Conservation (phyloP, 2,329 filamentous ascomycete genomes). For the Amylocarpus encephaloides region DNA sequence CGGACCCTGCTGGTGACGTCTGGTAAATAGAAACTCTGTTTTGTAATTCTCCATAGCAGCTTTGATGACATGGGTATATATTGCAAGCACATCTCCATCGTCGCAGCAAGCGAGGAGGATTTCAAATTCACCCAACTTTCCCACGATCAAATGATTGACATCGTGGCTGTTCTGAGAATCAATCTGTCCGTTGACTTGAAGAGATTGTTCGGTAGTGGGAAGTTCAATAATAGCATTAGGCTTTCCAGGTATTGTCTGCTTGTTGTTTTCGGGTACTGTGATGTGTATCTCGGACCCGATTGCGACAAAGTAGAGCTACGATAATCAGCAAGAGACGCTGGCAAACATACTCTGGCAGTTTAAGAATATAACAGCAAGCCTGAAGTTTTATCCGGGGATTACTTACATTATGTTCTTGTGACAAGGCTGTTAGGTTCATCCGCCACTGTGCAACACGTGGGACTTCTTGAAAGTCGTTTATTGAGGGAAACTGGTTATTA, state of each 20-base stretch:
- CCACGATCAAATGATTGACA: constrained; percentile 63
- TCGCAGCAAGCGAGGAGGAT: constrained; percentile 63
- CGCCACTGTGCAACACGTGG: constrained; percentile 32
- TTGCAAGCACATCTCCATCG: constrained; percentile 68
- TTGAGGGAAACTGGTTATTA: constrained; percentile 1
- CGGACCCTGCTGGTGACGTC: background rate
- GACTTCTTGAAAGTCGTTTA: background rate
- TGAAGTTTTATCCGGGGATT: background rate
- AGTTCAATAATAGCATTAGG: constrained; percentile 47
- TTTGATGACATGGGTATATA: constrained; percentile 44
- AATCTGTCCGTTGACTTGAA: constrained; percentile 47
- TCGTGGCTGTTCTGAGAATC: constrained; percentile 47
- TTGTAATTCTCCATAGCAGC: constrained; percentile 6
- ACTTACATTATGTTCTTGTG: constrained; percentile 49
- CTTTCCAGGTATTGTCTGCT: constrained; percentile 41
- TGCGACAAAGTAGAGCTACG: constrained; percentile 54
- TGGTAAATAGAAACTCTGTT: background rate
- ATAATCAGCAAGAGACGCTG: background rate
- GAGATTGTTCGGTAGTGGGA: constrained; percentile 33
- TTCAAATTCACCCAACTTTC: constrained; percentile 63
- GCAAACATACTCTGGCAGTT: background rate
- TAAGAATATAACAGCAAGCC: background rate
- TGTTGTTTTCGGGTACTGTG: constrained; percentile 44
- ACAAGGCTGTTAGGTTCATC: constrained; percentile 52
- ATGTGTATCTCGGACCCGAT: constrained; percentile 52